Percentiles rank a stretch among this genome's conserved stretches.
Evolutionary conservation across 306 rosid genomes (phyloP).

Genomic region (Abrus precatorius): DNA sequence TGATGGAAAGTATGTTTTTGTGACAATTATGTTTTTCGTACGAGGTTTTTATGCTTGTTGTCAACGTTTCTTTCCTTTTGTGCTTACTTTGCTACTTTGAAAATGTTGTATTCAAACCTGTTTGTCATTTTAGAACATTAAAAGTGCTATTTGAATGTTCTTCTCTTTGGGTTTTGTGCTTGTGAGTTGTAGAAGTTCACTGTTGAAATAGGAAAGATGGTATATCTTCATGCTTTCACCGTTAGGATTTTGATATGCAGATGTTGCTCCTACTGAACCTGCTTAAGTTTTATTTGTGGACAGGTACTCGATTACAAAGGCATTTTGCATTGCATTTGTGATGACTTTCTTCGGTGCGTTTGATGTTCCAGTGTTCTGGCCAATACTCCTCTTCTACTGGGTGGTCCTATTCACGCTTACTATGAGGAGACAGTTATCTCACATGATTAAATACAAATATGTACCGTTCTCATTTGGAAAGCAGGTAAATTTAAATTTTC

Average conservation of each 20-base stretch:
- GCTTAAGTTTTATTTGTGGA: constrained; percentile 41
- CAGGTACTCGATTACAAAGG: constrained; percentile 95
- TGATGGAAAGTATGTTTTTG: too few species aligned
- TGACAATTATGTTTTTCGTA: too few species aligned
- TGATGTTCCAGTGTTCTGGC: constrained; percentile 95
- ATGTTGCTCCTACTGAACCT: constrained; percentile 34
- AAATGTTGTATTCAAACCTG: background rate
- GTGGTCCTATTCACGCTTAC: constrained; percentile 79
- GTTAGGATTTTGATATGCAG: constrained; percentile 28
- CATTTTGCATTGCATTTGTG: constrained; percentile 86
- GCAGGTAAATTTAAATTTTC: constrained; percentile 64
- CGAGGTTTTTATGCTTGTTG: background rate
- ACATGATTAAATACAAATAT: constrained; percentile 92
- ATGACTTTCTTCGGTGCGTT: constrained; percentile 74
- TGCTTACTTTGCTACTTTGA: constrained; percentile 33
- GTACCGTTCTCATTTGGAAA: constrained; percentile 94
- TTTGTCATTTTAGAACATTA: too few species aligned
- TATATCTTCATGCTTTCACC: background rate
- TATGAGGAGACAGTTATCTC: constrained; percentile 92
- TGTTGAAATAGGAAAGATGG: background rate
- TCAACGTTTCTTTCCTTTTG: background rate
- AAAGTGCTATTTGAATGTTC: background rate
- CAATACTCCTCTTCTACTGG: constrained; percentile 97
- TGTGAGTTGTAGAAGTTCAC: background rate
- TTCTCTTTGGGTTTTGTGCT: constrained; percentile 24